These are phyloP conservation scores for Phytophthora cactorum DNA, from an alignment of 352 stramenopile species.

Conservation along the genomic window DNA sequence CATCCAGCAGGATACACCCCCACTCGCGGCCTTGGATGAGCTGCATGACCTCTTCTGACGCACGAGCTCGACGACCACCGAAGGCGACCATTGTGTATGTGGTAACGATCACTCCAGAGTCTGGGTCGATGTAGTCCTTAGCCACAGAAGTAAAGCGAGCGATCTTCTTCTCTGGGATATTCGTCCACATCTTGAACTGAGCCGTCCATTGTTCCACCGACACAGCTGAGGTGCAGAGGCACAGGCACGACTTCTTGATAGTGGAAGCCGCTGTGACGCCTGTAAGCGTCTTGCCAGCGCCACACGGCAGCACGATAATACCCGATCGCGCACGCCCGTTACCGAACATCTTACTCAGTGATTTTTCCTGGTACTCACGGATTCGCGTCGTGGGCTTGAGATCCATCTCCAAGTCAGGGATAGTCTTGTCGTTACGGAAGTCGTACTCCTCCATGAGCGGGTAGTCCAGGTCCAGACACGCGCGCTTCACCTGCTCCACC, in stretches of 20 bases:
- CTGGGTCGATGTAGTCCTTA: conserved; percentile 84
- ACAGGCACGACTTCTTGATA: conserved; percentile 98
- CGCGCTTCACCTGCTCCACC: conserved; percentile 95
- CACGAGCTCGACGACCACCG: conserved; percentile 89
- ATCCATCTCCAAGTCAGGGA: conserved; percentile 88
- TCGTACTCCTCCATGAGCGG: conserved; percentile 99
- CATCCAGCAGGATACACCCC: conserved; percentile 97
- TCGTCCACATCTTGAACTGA: conserved; percentile 99
- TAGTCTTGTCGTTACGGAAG: conserved; percentile 93
- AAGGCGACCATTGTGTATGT: conserved; percentile 99
- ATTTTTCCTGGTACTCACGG: conserved; percentile 98
- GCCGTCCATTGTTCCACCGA: conserved; percentile 98
- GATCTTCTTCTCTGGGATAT: conserved; percentile 88
- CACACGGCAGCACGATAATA: conserved; percentile 99
- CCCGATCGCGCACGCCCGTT: conserved; percentile 98
- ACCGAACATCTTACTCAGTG: conserved; percentile 99
- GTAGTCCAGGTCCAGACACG: conserved; percentile 96
- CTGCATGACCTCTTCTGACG: conserved; percentile 96
- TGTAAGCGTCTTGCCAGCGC: conserved; percentile 89
- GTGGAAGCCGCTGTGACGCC: conserved; percentile 95
- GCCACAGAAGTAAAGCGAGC: conserved; percentile 83
- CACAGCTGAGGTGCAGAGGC: conserved; percentile 97
- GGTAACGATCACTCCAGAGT: conserved; percentile 94
- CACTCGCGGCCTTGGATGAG: conserved; percentile 97
- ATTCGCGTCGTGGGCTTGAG: conserved; percentile 93